Percentiles rank a stretch among this genome's conserved stretches.
Conservation (phyloP, 129 eudicot species). For the Glebionis coronaria region DNA sequence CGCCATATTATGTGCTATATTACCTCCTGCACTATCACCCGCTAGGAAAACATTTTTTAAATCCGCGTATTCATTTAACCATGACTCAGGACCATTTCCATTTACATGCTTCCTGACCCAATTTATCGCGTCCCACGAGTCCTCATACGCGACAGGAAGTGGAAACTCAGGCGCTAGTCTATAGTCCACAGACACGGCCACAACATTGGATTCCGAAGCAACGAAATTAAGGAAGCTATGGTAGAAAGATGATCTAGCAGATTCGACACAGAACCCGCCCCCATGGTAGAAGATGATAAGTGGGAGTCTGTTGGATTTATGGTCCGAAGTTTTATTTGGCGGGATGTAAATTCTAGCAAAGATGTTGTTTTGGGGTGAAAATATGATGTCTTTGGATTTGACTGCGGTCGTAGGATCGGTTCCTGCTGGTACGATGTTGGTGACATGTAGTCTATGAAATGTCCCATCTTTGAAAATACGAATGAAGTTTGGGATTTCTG, state of each 20-base stretch:
- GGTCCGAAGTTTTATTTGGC: neutral
- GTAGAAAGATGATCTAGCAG: constrained; percentile 38
- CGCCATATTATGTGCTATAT: constrained; percentile 47
- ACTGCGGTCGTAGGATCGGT: constrained; percentile 39
- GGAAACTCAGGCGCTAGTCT: constrained; percentile 50
- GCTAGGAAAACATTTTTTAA: constrained; percentile 28
- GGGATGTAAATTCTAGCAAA: constrained; percentile 46
- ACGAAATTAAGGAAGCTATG: constrained; percentile 35
- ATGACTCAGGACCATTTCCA: constrained; percentile 28
- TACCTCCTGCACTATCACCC: constrained; percentile 67
- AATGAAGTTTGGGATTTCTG: constrained; percentile 30
- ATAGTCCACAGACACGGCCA: constrained; percentile 51
- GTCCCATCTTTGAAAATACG: constrained; percentile 41
- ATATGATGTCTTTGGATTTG: constrained; percentile 36
- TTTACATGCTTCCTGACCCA: constrained; percentile 39
- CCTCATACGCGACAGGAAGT: constrained; percentile 44
- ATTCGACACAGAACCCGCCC: constrained; percentile 44
- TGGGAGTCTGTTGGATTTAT: constrained; percentile 32
- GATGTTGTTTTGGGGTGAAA: constrained; percentile 19
- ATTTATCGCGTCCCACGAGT: constrained; percentile 43
- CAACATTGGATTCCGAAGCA: constrained; percentile 29
- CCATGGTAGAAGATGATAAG: constrained; percentile 51
- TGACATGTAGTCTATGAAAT: constrained; percentile 23
- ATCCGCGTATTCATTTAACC: constrained; percentile 46
- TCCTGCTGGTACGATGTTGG: constrained; percentile 36